phyloP scores from a whole-genome alignment of 305 asterid species.

The Fraxinus sp. region DNA sequence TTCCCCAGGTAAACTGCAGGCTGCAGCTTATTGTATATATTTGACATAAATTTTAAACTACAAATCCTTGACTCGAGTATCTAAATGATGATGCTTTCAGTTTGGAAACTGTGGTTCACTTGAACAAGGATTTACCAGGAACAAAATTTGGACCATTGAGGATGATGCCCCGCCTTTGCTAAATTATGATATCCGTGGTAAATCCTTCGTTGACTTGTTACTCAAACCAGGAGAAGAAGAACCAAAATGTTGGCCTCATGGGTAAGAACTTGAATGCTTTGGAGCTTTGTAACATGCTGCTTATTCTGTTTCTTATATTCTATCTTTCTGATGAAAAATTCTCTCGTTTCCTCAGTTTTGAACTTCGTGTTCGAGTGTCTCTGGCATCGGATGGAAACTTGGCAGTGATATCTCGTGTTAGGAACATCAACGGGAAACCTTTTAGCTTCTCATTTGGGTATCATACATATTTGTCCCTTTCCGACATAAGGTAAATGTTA shows the following conservation, averaged over 20 bases:
- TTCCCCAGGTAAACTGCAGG: conserved; percentile 70
- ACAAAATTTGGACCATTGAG: conserved; percentile 79
- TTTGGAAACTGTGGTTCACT: conserved; percentile 67
- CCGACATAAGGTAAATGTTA: conserved; percentile 76
- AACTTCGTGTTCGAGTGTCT: conserved; percentile 76
- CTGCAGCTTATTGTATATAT: not conserved
- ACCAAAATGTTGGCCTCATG: conserved; percentile 80
- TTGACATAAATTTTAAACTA: not conserved
- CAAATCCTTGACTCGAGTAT: not conserved
- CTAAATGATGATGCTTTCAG: conserved; percentile 37
- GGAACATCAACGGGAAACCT: conserved; percentile 83
- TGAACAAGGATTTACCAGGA: conserved; percentile 85
- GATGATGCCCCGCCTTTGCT: conserved; percentile 78
- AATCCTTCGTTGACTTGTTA: conserved; percentile 74
- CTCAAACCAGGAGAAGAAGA: conserved; percentile 92
- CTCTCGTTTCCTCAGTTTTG: conserved; percentile 53
- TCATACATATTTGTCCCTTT: conserved; percentile 79
- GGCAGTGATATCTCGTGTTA: conserved; percentile 73
- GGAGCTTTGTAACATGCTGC: conserved; percentile 6
- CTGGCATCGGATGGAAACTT: conserved; percentile 80
- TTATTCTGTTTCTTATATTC: conserved; percentile 2
- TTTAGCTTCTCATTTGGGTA: conserved; percentile 90
- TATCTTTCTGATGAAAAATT: conserved; percentile 6
- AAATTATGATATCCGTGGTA: conserved; percentile 56
- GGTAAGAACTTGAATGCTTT: conserved; percentile 42